Evolutionary conservation across 176 grass and related monocot genomes (phyloP).

Genomic region (Aegilops longissima): DNA sequence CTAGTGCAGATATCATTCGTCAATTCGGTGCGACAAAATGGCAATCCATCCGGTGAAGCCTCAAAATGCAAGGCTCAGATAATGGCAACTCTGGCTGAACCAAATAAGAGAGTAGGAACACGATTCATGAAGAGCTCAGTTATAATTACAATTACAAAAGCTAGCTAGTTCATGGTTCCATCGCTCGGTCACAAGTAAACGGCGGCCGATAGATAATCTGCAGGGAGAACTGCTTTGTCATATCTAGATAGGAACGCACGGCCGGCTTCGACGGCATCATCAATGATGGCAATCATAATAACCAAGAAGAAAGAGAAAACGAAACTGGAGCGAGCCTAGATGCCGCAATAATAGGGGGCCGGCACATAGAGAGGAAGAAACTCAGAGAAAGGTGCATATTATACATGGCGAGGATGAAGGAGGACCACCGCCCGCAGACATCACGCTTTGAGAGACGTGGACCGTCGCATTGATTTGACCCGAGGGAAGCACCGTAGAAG

Average conservation of each 20-base stretch:
- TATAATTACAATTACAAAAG: constrained; percentile 56
- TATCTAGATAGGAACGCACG: constrained; percentile 32
- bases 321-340: constrained; percentile 31
- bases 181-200: constrained; percentile 30
- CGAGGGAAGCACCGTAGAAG: constrained; percentile 75
- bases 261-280: constrained; percentile 1
- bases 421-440: not conserved
- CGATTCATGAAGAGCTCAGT: constrained; percentile 33
- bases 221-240: constrained; percentile 24
- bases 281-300: constrained; percentile 28
- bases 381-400: constrained; percentile 29
- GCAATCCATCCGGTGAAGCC: too few relatives aligned
- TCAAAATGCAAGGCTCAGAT: not conserved
- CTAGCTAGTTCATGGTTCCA: constrained; percentile 41
- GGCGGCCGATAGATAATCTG: constrained; percentile 38
- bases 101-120: not conserved
- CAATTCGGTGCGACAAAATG: too few relatives aligned
- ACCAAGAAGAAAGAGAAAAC: not conserved
- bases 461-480: constrained; percentile 42
- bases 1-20: too few relatives aligned
- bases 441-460: constrained; percentile 51
- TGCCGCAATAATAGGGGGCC: constrained; percentile 51
- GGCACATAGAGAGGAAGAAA: constrained; percentile 14
- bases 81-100: not conserved
- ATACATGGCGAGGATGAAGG: constrained; percentile 24